Percentiles rank a stretch among this genome's conserved stretches.
phyloP scores from a whole-genome alignment of 1,284 basidiomycete genomes.

The Austroboletus niveus region DNA sequence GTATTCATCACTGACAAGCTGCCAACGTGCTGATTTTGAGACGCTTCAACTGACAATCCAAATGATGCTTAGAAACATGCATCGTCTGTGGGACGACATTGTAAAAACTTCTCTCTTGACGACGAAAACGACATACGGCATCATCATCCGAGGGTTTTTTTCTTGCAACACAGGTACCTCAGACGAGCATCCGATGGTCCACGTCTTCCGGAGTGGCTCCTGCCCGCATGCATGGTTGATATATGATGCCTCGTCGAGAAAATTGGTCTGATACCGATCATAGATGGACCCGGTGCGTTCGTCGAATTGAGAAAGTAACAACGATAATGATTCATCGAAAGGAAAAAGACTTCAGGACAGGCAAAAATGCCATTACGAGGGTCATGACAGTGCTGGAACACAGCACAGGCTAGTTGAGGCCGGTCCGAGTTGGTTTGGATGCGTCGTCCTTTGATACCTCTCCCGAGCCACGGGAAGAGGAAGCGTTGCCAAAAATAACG shows the following conservation, averaged over 20 bases:
- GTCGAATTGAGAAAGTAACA: not conserved
- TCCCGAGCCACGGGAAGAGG: not conserved
- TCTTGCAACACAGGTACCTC: conserved; percentile 3
- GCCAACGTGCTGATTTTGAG: too few relatives aligned
- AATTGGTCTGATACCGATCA: not conserved
- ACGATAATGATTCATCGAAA: not conserved
- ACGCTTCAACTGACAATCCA: too few relatives aligned
- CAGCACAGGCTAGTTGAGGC: conserved; percentile 5
- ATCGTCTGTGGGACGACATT: too few relatives aligned
- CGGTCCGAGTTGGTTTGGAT: not conserved
- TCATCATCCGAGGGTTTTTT: not conserved
- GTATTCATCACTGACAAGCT: too few relatives aligned
- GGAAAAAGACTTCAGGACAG: not conserved
- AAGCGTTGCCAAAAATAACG: not conserved
- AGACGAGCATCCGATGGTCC: conserved; percentile 8
- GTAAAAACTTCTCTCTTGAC: not conserved
- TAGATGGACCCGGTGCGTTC: not conserved
- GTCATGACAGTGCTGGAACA: not conserved
- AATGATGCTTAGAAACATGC: too few relatives aligned
- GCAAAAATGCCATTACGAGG: not conserved
- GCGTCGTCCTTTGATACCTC: not conserved
- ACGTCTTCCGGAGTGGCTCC: conserved; percentile 13
- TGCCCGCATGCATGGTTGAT: conserved; percentile 9
- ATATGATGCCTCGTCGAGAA: conserved; percentile 4
- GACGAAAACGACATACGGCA: conserved; percentile 6